Conservation (phyloP, 2,329 filamentous ascomycete species). For the Fusarium foetens region DNA sequence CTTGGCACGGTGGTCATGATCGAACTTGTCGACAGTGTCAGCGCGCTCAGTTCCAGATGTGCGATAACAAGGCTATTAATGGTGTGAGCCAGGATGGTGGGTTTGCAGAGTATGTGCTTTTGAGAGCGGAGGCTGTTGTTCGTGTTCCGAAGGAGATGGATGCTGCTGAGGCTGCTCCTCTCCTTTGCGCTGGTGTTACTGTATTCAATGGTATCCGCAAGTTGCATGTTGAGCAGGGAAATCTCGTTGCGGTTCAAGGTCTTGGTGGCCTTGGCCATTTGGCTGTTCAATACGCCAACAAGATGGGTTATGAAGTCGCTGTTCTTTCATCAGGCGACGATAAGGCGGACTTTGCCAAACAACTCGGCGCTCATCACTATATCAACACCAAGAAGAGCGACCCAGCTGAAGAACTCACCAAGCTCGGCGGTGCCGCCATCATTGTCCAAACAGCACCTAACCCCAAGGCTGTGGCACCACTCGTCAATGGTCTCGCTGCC, state of each 20-base stretch:
- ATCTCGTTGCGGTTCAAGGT: constrained; percentile 70
- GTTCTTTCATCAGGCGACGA: constrained; percentile 73
- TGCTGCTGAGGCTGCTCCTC: constrained; percentile 64
- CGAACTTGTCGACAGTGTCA: constrained; percentile 70
- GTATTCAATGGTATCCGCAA: constrained; percentile 70
- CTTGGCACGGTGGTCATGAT: constrained; percentile 65
- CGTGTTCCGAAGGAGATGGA: constrained; percentile 63
- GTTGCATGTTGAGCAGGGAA: constrained; percentile 62
- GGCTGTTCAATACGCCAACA: constrained; percentile 78
- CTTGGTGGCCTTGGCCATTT: constrained; percentile 81
- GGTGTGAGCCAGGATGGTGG: constrained; percentile 75
- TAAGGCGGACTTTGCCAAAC: constrained; percentile 73
- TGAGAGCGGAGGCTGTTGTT: constrained; percentile 70
- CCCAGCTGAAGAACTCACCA: constrained; percentile 58
- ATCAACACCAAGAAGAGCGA: constrained; percentile 64
- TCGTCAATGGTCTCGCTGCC: constrained; percentile 64
- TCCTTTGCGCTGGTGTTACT: constrained; percentile 74
- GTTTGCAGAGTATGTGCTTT: constrained; percentile 70
- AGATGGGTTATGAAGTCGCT: constrained; percentile 79
- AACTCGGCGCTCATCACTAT: constrained; percentile 57
- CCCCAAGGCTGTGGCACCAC: constrained; percentile 61
- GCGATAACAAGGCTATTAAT: constrained; percentile 70
- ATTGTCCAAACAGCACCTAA: constrained; percentile 73
- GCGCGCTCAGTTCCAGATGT: constrained; percentile 74
- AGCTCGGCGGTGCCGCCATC: constrained; percentile 69